A percentile compares a stretch with the other conserved stretches of the same genome.
Conservation (phyloP, 208 protist genomes). For the Crithidia bombi region DNA sequence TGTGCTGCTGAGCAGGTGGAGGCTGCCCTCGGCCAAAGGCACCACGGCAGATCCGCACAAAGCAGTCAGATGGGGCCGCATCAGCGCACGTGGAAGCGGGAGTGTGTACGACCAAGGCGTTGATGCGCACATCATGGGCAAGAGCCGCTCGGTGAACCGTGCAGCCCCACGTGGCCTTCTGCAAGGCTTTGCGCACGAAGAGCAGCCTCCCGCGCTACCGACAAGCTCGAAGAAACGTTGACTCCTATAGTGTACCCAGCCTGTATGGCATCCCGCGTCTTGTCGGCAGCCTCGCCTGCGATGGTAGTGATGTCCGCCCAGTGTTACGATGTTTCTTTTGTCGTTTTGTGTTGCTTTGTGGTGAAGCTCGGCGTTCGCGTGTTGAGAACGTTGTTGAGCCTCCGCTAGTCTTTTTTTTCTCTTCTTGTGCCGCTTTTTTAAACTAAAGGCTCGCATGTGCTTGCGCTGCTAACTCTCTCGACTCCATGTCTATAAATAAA, state of each 20-base stretch:
- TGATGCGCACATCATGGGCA: slow-evolving; percentile 10
- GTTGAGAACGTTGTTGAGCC: too few species aligned
- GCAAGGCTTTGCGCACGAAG: slow-evolving; percentile 36
- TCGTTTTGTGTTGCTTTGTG: too few species aligned
- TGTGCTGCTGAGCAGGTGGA: slow-evolving; percentile 18
- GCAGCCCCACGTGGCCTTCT: slow-evolving; percentile 29
- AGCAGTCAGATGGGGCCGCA: slow-evolving; percentile 31
- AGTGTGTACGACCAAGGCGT: slow-evolving; percentile 32
- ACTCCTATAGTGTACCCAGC: neutral
- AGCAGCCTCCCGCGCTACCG: slow-evolving; percentile 24
- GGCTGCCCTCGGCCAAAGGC: neutral
- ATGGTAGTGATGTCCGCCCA: too few species aligned
- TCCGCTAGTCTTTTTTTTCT: too few species aligned
- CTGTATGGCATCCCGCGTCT: too few species aligned
- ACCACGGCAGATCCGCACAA: neutral
- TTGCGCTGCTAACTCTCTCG: too few species aligned
- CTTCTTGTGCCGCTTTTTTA: too few species aligned
- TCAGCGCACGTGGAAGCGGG: slow-evolving; percentile 30
- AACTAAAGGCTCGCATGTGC: too few species aligned
- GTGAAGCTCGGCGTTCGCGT: too few species aligned
- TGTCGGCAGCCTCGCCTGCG: too few species aligned
- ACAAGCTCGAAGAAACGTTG: neutral
- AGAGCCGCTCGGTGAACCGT: slow-evolving; percentile 20
- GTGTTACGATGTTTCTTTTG: too few species aligned
- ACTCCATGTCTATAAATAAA: too few species aligned